These are phyloP conservation scores for Penicillium sp. DNA, from an alignment of 2,329 filamentous ascomycete genomes.

Conservation along the genomic window DNA sequence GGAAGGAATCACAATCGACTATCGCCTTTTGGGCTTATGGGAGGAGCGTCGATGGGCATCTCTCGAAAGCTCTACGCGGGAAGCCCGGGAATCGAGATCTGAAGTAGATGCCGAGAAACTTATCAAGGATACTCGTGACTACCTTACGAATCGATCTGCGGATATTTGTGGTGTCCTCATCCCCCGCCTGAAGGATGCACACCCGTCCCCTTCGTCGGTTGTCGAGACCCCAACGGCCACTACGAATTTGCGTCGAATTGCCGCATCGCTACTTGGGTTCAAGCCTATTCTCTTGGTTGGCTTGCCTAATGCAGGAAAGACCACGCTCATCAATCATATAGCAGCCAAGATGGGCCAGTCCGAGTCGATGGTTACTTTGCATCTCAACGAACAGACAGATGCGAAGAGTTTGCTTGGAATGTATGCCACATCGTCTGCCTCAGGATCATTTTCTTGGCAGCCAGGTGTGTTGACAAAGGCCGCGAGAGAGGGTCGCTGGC, in stretches of 20 bases:
- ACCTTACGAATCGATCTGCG: constrained; percentile 64
- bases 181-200: constrained; percentile 59
- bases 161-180: constrained; percentile 70
- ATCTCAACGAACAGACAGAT: constrained; percentile 97
- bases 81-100: constrained; percentile 27
- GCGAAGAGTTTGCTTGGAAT: constrained; percentile 94
- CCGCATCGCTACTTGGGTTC: constrained; percentile 66
- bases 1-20: constrained; percentile 79
- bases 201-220: constrained; percentile 56
- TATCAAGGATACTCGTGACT: constrained; percentile 33
- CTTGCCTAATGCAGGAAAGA: constrained; percentile 86
- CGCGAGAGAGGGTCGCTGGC: constrained; percentile 92
- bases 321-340: constrained; percentile 79
- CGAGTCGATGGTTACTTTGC: constrained; percentile 84
- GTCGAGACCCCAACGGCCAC: constrained; percentile 74
- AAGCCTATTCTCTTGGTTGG: constrained; percentile 82
- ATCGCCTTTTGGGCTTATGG: constrained; percentile 70
- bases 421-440: constrained; percentile 85
- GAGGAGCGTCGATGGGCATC: constrained; percentile 62
- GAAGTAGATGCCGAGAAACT: constrained; percentile 26
- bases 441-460: constrained; percentile 89
- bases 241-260: constrained; percentile 72
- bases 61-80: constrained; percentile 34
- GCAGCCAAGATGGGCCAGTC: constrained; percentile 79
- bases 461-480: constrained; percentile 92